Percentiles rank a stretch among this genome's conserved stretches.
Conservation (phyloP, 768 basidiomycete species). For the Russula brevipes region DNA sequence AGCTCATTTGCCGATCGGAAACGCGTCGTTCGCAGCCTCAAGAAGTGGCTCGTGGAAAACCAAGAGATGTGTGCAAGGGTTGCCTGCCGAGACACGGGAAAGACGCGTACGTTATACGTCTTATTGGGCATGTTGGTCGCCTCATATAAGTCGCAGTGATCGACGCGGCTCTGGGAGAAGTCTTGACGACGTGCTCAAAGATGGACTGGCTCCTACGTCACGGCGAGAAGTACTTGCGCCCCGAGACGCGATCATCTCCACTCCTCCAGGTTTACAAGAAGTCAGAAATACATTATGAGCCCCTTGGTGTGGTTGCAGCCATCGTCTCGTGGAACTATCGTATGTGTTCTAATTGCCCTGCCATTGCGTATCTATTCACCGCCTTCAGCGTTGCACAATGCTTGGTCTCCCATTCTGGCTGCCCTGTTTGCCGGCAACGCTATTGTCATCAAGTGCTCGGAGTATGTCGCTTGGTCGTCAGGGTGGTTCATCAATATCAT, state of each 20-base stretch:
- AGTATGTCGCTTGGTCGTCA: conserved; percentile 89
- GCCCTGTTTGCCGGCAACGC: conserved; percentile 87
- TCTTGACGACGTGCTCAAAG: conserved; percentile 91
- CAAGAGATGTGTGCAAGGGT: conserved; percentile 82
- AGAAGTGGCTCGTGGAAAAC: conserved; percentile 91
- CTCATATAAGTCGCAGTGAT: conserved; percentile 51
- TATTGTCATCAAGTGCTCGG: conserved; percentile 87
- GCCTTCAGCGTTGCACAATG: conserved; percentile 77
- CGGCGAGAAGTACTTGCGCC: conserved; percentile 71
- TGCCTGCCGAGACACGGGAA: conserved; percentile 91
- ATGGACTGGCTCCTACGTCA: conserved; percentile 87
- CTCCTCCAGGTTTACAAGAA: conserved; percentile 71
- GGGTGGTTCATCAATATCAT: conserved; percentile 78
- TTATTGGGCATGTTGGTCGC: not conserved
- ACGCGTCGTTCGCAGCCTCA: conserved; percentile 77
- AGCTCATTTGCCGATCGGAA: conserved; percentile 76
- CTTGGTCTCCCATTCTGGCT: conserved; percentile 90
- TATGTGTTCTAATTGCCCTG: conserved; percentile 34
- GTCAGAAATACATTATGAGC: conserved; percentile 79
- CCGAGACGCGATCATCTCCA: conserved; percentile 64
- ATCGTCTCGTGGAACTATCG: conserved; percentile 97
- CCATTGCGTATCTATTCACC: conserved; percentile 8
- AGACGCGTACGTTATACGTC: conserved; percentile 62
- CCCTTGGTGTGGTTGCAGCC: conserved; percentile 86
- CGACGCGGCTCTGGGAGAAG: conserved; percentile 92